Base-by-base conservation (phyloP, 352 stramenopile species). In the Phytophthora cryptogea region DNA sequence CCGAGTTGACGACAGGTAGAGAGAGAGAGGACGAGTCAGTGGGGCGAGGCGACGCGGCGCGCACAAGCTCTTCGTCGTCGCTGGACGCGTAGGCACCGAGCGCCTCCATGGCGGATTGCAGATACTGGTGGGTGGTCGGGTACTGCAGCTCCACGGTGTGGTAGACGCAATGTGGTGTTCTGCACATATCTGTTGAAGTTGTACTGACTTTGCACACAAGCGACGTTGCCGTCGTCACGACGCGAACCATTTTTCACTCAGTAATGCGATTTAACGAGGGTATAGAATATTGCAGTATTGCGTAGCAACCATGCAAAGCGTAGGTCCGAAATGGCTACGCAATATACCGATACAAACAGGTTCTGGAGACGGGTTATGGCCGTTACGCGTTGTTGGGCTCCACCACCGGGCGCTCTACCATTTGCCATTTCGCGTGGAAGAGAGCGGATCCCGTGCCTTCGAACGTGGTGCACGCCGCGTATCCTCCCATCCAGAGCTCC, bases 1-100 rank as follows among this genome's bases (percentile, higher is more conserved):
- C 74, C 30, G 80, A 88, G 60, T 90, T 87, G 23, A 90, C 67
- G 8, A 66, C 44, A 8, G 74, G 76, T 5, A 88, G 61, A 50
- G 50, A 16, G 2, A 72, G 16, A 4, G 44, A 16, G 32, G 52
- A 2, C 27, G 54, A 52, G n/a, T 68, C 42, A 52, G 46, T 63
- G 36, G 50, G 63, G n/a, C 37, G 45, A 6, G 46, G 27, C 3
- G 54, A 43, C 5, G 20, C 17, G 14, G 54, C 32, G 40, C 30
- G 39, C 4, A 49, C 23, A 0, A 42, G 13, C 16, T 47, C 42
- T 20, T 86, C 74, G 1, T 86, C 76, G 40, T 83, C 76, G 54
- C 76, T 86, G 28, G 76, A 86, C 46, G 66, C 66, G 40, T 86
- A 86, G 13, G 68, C 57, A 57, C 54, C 63, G 27, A 86, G 66